Conservation (phyloP, 805 yeast genomes). For the Candida caryicola region DNA sequence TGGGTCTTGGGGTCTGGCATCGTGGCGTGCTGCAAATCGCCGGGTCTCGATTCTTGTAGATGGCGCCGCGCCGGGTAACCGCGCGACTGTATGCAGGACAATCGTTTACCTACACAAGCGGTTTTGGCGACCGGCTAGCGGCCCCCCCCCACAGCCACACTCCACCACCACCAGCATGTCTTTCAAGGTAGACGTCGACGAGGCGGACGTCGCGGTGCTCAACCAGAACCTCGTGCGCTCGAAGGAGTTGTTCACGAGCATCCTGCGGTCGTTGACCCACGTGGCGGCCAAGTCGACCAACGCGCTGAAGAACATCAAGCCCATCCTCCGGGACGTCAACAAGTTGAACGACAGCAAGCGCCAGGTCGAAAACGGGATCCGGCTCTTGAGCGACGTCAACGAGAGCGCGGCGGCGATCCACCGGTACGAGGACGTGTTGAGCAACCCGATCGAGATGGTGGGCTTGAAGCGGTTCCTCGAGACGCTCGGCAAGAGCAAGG, state of each 20-base stretch:
- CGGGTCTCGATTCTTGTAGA: too few relatives aligned
- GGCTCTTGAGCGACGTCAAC: slow-evolving; percentile 48
- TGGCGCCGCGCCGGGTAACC: too few relatives aligned
- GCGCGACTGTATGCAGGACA: neutral
- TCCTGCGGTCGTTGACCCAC: slow-evolving; percentile 52
- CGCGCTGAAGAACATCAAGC: slow-evolving; percentile 65
- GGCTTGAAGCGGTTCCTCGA: slow-evolving; percentile 39
- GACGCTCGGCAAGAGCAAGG: slow-evolving; percentile 38
- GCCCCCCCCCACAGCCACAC: too few relatives aligned
- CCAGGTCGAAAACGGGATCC: slow-evolving; percentile 57
- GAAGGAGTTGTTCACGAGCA: slow-evolving; percentile 50
- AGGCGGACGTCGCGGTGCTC: slow-evolving; percentile 79
- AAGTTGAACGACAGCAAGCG: slow-evolving; percentile 51
- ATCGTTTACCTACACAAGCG: too few relatives aligned
- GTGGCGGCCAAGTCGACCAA: slow-evolving; percentile 52
- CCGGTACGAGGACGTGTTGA: slow-evolving; percentile 36
- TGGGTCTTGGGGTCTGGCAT: too few relatives aligned
- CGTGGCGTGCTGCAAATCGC: too few relatives aligned
- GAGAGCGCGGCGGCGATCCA: slow-evolving; percentile 47
- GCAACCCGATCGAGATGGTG: slow-evolving; percentile 32
- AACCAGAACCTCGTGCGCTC: slow-evolving; percentile 69
- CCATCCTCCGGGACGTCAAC: slow-evolving; percentile 64
- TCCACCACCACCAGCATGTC: slow-evolving; percentile 10
- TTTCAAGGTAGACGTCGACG: slow-evolving; percentile 56
- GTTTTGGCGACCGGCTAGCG: too few relatives aligned